phyloP scores from a whole-genome alignment of 2,329 filamentous ascomycete species.

The Penicillium vulpinum region DNA sequence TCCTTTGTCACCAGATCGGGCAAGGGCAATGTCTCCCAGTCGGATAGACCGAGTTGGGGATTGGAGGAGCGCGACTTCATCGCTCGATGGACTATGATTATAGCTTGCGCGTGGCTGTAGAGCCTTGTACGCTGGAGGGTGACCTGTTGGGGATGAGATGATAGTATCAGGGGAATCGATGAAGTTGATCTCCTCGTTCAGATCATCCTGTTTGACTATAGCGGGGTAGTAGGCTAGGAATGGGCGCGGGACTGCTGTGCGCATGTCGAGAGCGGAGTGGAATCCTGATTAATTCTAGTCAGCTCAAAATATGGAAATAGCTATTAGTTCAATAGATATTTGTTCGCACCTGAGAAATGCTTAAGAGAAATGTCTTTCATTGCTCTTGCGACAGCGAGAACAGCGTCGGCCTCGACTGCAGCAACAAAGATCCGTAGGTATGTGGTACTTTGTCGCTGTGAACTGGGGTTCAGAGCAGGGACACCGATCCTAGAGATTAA shows the following conservation, averaged over 20 bases:
- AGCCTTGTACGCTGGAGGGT: slow-evolving; percentile 16
- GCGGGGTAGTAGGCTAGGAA: slow-evolving; percentile 48
- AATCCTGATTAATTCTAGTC: slow-evolving; percentile 32
- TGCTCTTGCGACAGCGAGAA: slow-evolving; percentile 33
- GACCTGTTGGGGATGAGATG: slow-evolving; percentile 14
- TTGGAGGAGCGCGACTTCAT: slow-evolving; percentile 18
- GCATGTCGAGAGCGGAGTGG: slow-evolving; percentile 45
- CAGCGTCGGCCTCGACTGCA: slow-evolving; percentile 30
- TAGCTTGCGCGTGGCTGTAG: slow-evolving; percentile 19
- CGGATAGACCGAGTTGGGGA: slow-evolving; percentile 33
- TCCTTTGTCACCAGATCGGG: slow-evolving; percentile 45
- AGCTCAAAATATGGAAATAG: background rate
- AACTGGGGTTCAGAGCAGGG: slow-evolving; percentile 40
- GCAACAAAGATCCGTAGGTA: slow-evolving; percentile 50
- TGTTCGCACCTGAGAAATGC: slow-evolving; percentile 40
- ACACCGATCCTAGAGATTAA: slow-evolving; percentile 34
- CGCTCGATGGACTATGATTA: slow-evolving; percentile 18
- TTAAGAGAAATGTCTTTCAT: slow-evolving; percentile 43
- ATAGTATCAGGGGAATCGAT: slow-evolving; percentile 10
- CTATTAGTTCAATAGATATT: background rate
- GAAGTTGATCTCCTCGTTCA: slow-evolving; percentile 32
- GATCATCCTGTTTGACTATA: slow-evolving; percentile 30
- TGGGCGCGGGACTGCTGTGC: slow-evolving; percentile 42
- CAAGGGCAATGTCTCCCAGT: slow-evolving; percentile 48
- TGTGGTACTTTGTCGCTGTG: slow-evolving; percentile 47